phyloP scores from a whole-genome alignment of 2,329 filamentous ascomycete genomes.

The Cercospora zeae-maydis region DNA sequence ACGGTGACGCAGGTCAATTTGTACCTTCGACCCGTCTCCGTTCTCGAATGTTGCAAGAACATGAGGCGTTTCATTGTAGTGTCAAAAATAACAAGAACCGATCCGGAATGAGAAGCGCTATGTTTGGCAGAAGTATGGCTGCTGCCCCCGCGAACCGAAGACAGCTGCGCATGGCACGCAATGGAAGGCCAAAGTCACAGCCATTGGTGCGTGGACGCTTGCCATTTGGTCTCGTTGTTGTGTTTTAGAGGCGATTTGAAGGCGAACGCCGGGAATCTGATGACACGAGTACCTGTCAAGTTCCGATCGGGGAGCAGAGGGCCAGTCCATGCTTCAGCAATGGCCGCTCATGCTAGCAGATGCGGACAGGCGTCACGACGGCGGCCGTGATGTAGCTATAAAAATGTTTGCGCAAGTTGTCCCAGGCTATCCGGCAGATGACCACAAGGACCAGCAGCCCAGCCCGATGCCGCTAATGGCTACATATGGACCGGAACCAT shows the following conservation, averaged over 20 bases:
- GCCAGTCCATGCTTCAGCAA: slow-evolving; percentile 18
- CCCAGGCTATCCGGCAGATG: slow-evolving; percentile 19
- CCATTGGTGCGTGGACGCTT: slow-evolving; percentile 18
- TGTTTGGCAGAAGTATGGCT: slow-evolving; percentile 10
- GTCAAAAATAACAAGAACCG: slow-evolving; percentile 22
- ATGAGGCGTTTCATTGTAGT: slow-evolving; percentile 22
- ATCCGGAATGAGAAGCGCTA: slow-evolving; percentile 17
- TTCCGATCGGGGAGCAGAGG: slow-evolving; percentile 18
- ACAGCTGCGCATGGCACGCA: slow-evolving; percentile 17
- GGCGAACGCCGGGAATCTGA: slow-evolving; percentile 20
- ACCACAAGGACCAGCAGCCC: slow-evolving; percentile 22
- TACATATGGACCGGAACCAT: slow-evolving; percentile 13
- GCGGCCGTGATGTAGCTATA: background rate
- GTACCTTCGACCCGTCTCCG: background rate
- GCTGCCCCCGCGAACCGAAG: slow-evolving; percentile 20
- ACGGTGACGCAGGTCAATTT: background rate
- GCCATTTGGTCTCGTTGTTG: slow-evolving; percentile 13
- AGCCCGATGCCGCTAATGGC: slow-evolving; percentile 15
- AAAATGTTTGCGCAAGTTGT: slow-evolving; percentile 10
- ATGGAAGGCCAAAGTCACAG: slow-evolving; percentile 17
- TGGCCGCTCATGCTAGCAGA: slow-evolving; percentile 14
- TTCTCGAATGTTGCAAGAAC: background rate
- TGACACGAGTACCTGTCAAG: slow-evolving; percentile 20
- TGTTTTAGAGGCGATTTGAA: slow-evolving; percentile 19
- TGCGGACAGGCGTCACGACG: background rate